Conservation (phyloP, 2,329 filamentous ascomycete species). For the Cyanodermella asteris region DNA sequence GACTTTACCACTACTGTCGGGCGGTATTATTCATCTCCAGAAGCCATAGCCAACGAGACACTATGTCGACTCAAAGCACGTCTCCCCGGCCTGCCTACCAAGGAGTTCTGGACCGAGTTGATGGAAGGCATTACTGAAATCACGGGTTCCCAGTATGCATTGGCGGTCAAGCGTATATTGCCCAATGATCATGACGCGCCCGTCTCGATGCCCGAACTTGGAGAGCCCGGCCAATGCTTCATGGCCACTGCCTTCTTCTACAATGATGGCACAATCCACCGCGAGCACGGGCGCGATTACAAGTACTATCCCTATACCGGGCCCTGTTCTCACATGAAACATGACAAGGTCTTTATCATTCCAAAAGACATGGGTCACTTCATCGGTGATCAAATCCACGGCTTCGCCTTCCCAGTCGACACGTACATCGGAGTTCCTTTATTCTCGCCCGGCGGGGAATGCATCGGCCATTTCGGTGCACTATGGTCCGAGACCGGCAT, state of each 20-base stretch:
- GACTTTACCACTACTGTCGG: conserved; percentile 19
- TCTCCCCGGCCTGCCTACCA: conserved; percentile 29
- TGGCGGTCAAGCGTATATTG: conserved; percentile 42
- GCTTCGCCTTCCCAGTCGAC: conserved; percentile 38
- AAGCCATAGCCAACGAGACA: conserved; percentile 39
- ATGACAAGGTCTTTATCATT: conserved; percentile 49
- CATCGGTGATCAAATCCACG: conserved; percentile 37
- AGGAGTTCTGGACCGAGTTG: conserved; percentile 41
- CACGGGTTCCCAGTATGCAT: conserved; percentile 42
- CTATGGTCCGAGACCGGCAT: conserved; percentile 48
- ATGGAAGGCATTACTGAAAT: conserved; percentile 43
- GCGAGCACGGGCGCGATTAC: conserved; percentile 34
- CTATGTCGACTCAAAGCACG: conserved; percentile 36
- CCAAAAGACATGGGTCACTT: conserved; percentile 38
- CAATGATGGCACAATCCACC: conserved; percentile 33
- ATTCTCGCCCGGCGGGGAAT: conserved; percentile 37
- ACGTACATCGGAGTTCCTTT: conserved; percentile 46
- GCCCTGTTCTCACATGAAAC: conserved; percentile 46
- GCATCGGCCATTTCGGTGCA: conserved; percentile 47
- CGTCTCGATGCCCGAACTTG: conserved; percentile 38
- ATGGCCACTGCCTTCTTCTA: conserved; percentile 46
- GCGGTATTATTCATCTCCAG: conserved; percentile 21
- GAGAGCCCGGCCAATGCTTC: conserved; percentile 38
- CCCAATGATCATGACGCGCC: conserved; percentile 35
- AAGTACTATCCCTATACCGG: conserved; percentile 43